Evolutionary conservation across 2,329 filamentous ascomycete genomes (phyloP), one percentile per base, ranked within the genome.

Genomic region (Aspergillus ochraceoroseus): DNA sequence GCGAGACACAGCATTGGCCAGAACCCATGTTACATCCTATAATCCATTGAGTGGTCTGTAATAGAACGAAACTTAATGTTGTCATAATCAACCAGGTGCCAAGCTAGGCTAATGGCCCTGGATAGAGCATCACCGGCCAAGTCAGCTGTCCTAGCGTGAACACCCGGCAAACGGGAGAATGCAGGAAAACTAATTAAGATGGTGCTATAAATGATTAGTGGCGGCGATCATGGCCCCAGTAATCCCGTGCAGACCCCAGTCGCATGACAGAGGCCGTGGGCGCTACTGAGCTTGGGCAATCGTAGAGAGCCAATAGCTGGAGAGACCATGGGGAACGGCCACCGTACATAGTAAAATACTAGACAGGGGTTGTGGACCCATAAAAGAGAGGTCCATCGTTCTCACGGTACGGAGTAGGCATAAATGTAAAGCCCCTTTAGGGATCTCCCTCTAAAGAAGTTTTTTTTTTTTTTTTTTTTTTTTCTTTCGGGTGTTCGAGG

Each of bases 141-240:
- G 57, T 62, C 52, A 58, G 55, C 53, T 57, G 54, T 54, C 44
- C 49, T 47, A 57, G 54, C 46, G 50, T 50, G 55, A 54, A 56
- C 53, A 58, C 53, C 53, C 56, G 57, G 53, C 38, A 51, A 51
- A 49, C 60, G 57, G 59, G 51, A 53, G 25, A 44, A 51, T 60
- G 59, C 58, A 62, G 52, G 43, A 56, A 52, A 57, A 52, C 47
- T 49, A 54, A 61, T 57, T 54, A 57, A 59, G 54, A 57, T 57
- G 56, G 51, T 57, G 56, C 60, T 58, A 61, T 48, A 52, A 51
- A 54, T 49, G 38, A 58, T 57, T 58, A 52, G 53, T 52, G 51
- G 49, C 48, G 53, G 56, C 51, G 59, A 63, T 61, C 57, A 51
- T 48, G 48, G 46, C 32, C 47, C 47, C 47, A 54, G 44, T 46